Conservation (phyloP, 73 alveolate genomes). For the Paramecium sonneborni region DNA sequence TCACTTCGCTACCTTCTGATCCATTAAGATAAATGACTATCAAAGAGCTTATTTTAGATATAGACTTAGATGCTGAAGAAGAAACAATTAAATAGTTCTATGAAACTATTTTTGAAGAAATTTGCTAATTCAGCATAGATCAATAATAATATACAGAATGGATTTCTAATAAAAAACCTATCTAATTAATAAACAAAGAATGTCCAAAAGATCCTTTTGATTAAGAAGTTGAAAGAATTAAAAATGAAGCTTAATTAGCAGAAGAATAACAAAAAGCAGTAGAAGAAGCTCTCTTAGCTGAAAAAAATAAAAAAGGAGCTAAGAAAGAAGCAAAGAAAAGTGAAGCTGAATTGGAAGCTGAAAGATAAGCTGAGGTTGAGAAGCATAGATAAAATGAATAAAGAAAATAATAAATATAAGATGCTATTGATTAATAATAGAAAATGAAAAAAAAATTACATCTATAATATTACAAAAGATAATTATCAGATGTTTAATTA, state of each 20-base stretch:
- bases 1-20: background rate
- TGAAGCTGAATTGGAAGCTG: slow-evolving; percentile 58
- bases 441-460: slow-evolving; percentile 31
- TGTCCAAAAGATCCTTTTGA: slow-evolving; percentile 45
- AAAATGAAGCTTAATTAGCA: background rate
- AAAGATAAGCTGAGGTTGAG: slow-evolving; percentile 30
- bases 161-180: slow-evolving; percentile 42
- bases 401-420: background rate
- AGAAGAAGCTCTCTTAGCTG: slow-evolving; percentile 4
- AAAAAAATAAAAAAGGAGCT: slow-evolving; percentile 57
- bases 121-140: slow-evolving; percentile 44
- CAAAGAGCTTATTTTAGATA: slow-evolving; percentile 62
- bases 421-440: background rate
- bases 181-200: slow-evolving; percentile 36
- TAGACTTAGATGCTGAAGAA: slow-evolving; percentile 62
- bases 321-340: slow-evolving; percentile 58
- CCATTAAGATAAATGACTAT: slow-evolving; percentile 49
- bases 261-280: slow-evolving; percentile 11
- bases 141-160: slow-evolving; percentile 42
- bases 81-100: slow-evolving; percentile 55
- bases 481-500: background rate
- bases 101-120: slow-evolving; percentile 58
- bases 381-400: slow-evolving; percentile 19
- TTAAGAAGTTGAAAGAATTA: slow-evolving; percentile 33
- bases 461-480: slow-evolving; percentile 26